These are phyloP conservation scores for Suillus americanus DNA, from an alignment of 768 basidiomycete species.

Conservation along the genomic window DNA sequence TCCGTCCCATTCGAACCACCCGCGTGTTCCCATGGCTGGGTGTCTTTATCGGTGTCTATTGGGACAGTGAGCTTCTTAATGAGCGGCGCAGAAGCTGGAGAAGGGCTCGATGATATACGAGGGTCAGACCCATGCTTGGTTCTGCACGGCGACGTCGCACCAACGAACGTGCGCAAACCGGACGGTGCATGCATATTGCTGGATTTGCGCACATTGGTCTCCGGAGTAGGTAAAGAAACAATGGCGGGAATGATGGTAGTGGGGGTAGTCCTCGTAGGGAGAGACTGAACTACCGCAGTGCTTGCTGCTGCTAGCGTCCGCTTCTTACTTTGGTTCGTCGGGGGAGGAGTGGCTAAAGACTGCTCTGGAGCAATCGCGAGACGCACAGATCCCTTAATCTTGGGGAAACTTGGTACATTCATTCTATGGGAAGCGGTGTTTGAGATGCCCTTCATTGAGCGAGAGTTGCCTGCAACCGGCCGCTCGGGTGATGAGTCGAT, in stretches of 20 bases:
- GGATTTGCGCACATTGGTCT: constrained; percentile 8
- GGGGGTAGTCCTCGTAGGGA: background rate
- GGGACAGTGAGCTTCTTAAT: background rate
- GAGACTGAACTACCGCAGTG: background rate
- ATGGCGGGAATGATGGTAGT: background rate
- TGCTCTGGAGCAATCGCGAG: background rate
- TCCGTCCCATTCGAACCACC: background rate
- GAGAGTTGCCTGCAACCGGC: background rate
- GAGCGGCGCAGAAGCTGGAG: background rate
- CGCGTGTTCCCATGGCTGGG: no score
- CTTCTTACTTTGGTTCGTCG: constrained; percentile 7
- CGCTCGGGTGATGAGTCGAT: background rate
- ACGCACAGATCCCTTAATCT: background rate
- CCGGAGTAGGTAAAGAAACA: constrained; percentile 19
- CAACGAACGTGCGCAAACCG: background rate
- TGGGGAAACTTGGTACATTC: background rate
- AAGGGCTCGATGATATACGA: background rate
- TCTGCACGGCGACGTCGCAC: background rate
- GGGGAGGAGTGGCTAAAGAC: constrained; percentile 14
- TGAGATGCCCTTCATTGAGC: background rate
- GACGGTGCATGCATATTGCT: background rate
- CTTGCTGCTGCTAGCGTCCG: background rate
- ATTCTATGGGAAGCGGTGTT: background rate
- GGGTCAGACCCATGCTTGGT: background rate
- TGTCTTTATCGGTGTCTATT: background rate